These are phyloP conservation scores for Boletus eberwhitei DNA, from an alignment of 768 basidiomycete genomes.

Conservation along the genomic window DNA sequence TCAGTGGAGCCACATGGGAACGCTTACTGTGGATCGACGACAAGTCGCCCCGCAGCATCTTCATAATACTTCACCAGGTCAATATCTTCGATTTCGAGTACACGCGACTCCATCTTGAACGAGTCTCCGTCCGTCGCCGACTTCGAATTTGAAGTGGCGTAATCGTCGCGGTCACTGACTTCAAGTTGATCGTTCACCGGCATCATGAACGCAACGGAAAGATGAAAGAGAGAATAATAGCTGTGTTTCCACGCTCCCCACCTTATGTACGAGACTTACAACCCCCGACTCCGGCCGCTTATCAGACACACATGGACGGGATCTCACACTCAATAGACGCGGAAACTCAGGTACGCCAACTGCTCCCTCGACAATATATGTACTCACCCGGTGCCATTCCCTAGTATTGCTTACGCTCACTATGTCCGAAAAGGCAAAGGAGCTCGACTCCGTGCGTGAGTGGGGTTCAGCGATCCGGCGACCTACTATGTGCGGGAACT, in stretches of 20 bases:
- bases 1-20: too few species aligned
- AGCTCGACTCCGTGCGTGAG: too few species aligned
- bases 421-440: too few species aligned
- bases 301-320: too few species aligned
- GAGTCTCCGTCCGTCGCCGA: not conserved
- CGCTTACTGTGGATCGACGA: slow-evolving; percentile 58
- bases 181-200: not conserved
- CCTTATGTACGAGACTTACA: not conserved
- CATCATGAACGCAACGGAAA: not conserved
- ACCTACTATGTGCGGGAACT: too few species aligned
- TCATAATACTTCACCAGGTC: slow-evolving; percentile 48
- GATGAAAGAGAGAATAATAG: not conserved
- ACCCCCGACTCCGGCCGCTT: not conserved
- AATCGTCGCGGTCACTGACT: not conserved
- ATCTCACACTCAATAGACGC: not conserved
- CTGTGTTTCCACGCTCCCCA: not conserved
- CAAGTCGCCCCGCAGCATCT: slow-evolving; percentile 52
- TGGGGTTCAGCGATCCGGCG: too few species aligned
- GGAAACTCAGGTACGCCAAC: not conserved
- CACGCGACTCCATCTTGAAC: not conserved
- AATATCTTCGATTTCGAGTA: slow-evolving; percentile 12
- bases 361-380: not conserved
- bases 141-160: not conserved
- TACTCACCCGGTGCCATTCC: not conserved
- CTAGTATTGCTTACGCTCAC: too few species aligned